Evolutionary conservation across 305 asterid genomes (phyloP), one percentile per base, ranked within the genome.

Genomic region (Fraxinus xanthoxyloides): DNA sequence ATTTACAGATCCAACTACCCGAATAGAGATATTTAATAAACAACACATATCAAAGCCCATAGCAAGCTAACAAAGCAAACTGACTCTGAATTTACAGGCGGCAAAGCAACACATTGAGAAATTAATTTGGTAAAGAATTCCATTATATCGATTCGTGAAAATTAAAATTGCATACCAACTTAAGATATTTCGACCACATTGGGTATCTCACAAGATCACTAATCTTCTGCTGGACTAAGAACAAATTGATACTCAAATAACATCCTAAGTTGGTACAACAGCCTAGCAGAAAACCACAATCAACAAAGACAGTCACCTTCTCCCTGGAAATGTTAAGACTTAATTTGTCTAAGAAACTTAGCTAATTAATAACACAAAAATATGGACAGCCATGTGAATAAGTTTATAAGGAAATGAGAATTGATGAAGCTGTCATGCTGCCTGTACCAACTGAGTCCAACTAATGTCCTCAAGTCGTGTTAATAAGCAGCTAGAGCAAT

Each of bases 71-170:
- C 5, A 31, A 63, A 59, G 43, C 75, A 17, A 77, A 84, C 67
- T 38, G 70, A 32, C 43, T 31, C 74, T 31, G 26, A 36, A 26
- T 59, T 59, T 80, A 36, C 72, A 31, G 43, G 26, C 7, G 0
- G 74, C 54, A 80, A 74, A 75, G 82, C 43, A 80, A 82, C 56
- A 83, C 34, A 19, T 38, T 48, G 65, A 9, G 77, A 26, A 70
- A 61, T 61, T 56, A 48, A 54, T 79, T 38, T 28, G 43, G 31
- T 31, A 23, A 34, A 19, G 46, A 56, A 56, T 76, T 79, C 12
- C 76, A 72, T 72, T 31, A 15, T 24, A 24, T 56, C 17, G 43
- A 72, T 69, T 24, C 75, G 36, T 59, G 51, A 54, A 63, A 77
- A 56, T 46, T 40, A 72, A 40, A 82, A 76, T 26, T 35, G 78